A percentile compares a stretch with the other conserved stretches of the same genome.
phyloP scores from a whole-genome alignment of 352 stramenopile genomes.

The Pythium graminicola region DNA sequence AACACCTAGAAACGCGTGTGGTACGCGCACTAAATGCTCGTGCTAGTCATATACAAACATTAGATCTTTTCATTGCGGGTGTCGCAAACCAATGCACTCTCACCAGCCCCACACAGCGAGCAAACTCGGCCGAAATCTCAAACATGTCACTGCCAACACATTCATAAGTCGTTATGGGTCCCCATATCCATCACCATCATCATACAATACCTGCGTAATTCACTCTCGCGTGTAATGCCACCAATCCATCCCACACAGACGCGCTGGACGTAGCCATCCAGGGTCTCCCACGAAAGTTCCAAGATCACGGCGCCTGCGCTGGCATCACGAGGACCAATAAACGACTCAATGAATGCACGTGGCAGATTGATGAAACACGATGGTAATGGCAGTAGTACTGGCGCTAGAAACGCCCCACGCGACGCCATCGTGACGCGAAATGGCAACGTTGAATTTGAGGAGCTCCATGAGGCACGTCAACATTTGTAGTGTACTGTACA shows the following conservation, averaged over 20 bases:
- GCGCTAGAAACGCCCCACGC: conserved; percentile 57
- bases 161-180: not conserved
- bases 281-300: conserved; percentile 69
- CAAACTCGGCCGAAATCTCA: conserved; percentile 80
- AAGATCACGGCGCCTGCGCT: conserved; percentile 48
- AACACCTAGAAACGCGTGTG: conserved; percentile 57
- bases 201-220: conserved; percentile 36
- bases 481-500: conserved; percentile 6
- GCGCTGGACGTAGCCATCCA: conserved; percentile 73
- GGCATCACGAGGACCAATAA: conserved; percentile 28
- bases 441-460: conserved; percentile 12
- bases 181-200: not conserved
- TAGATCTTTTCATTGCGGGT: not conserved
- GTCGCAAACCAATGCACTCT: not conserved
- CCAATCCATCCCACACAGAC: conserved; percentile 69
- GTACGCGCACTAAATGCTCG: conserved; percentile 49
- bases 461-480: conserved; percentile 6
- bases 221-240: conserved; percentile 41
- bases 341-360: conserved; percentile 53
- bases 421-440: conserved; percentile 19
- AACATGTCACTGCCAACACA: conserved; percentile 51
- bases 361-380: conserved; percentile 75
- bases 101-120: conserved; percentile 72
- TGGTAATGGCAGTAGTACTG: conserved; percentile 46
- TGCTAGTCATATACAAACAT: conserved; percentile 26